Evolutionary conservation across 2,329 filamentous ascomycete species (phyloP), one percentile per base, ranked within the genome.

Genomic region (Fusarium citri): DNA sequence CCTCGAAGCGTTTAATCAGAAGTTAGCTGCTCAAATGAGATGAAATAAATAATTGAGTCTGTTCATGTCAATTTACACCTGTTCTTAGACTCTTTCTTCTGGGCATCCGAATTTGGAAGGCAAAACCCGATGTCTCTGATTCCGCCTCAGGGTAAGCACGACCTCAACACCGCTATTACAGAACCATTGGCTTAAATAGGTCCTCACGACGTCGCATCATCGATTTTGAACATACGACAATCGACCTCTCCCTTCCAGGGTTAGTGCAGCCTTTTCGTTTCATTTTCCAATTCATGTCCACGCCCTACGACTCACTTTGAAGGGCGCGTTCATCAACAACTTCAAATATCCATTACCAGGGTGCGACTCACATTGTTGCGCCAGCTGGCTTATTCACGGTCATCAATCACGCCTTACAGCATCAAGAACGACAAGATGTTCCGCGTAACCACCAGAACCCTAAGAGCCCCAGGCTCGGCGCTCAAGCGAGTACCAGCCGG

Each of bases 391-490:
- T 8, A 28, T 34, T 26, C 23, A 22, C 6, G n/a, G n/a, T n/a
- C n/a, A n/a, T n/a, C n/a, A n/a, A n/a, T n/a, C n/a, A n/a, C n/a
- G n/a, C n/a, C n/a, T n/a, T n/a, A n/a, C n/a, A n/a, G 6, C 37
- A 48, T 12, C 25, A 40, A 8, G 42, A 18, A 25, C 31, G 9
- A 25, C 48, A 50, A 11, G 16, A 74, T 74, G 72, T 64, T 74
- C 59, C 72, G 61, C 20, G 46, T 49, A 49, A 42, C 48, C 0
- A 3, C 31, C 1, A 53, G 30, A 20, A 48, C 51, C 10, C 8
- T 62, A 30, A 45, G 49, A 20, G 14, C 22, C 8, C 37, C 53
- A 10, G n/a, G 46, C 8, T 34, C 30, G 14, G 20, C 50, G 15
- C 40, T 55, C 42, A 70, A 55, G 50, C 61, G 55, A 45, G 49